Evolutionary conservation across 345 rosid genomes (phyloP).

Genomic region (Gossypium rotundifolium): DNA sequence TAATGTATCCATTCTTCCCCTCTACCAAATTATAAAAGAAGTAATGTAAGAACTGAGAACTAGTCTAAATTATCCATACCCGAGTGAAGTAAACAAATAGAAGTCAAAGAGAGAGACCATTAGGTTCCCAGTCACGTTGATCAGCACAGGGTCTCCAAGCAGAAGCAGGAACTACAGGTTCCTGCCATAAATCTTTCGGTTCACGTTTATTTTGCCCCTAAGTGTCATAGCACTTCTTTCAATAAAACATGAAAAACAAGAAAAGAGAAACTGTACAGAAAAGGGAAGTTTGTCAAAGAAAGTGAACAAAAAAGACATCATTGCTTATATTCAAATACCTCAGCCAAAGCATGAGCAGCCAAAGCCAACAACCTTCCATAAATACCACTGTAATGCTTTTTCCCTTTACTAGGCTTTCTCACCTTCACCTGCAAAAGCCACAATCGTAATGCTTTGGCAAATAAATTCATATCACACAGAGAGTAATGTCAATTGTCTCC

Average conservation of each 20-base stretch:
- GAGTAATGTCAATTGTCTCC: neutral
- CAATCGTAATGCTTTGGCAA: neutral
- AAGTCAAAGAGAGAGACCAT: conserved; percentile 39
- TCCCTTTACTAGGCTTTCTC: conserved; percentile 39
- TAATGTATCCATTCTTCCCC: conserved; percentile 79
- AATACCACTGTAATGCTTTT: conserved; percentile 41
- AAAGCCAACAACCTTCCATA: conserved; percentile 77
- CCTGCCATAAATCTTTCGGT: conserved; percentile 93
- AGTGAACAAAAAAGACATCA: neutral
- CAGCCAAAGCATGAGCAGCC: conserved; percentile 94
- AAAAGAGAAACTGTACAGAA: neutral
- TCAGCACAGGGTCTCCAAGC: conserved; percentile 92
- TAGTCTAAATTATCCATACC: neutral
- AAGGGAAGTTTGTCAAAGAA: neutral
- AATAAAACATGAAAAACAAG: conserved; percentile 4
- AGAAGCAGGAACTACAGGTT: conserved; percentile 63
- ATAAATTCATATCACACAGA: neutral
- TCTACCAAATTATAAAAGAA: conserved; percentile 32
- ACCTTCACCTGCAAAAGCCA: conserved; percentile 30
- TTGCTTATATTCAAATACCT: conserved; percentile 41
- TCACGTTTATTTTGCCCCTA: conserved; percentile 74
- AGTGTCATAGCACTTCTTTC: conserved; percentile 6
- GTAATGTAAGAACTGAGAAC: conserved; percentile 9
- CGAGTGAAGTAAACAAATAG: neutral
- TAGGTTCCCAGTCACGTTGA: conserved; percentile 65